A percentile compares a stretch with the other conserved stretches of the same genome.
phyloP scores from a whole-genome alignment of 371 early-diverging fungal genomes.

The Mucor mucedo region DNA sequence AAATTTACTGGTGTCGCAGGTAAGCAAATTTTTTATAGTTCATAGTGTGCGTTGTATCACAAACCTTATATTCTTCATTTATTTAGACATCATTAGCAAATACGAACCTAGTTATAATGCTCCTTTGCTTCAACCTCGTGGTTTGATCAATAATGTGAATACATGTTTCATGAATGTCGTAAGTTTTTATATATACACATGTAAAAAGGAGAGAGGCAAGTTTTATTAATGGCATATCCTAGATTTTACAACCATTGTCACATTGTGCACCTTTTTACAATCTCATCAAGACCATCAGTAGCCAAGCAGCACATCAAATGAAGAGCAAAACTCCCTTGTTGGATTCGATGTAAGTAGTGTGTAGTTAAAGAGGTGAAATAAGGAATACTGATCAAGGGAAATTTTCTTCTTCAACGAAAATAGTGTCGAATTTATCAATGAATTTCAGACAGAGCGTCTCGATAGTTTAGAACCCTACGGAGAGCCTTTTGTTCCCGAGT shows the following conservation, averaged over 20 bases:
- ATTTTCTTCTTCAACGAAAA: too few species aligned
- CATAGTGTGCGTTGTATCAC: neutral
- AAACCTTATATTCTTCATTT: neutral
- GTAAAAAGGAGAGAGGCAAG: neutral
- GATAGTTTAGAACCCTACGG: conserved; percentile 58
- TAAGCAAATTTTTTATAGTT: conserved; percentile 13
- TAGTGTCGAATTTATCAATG: conserved; percentile 79
- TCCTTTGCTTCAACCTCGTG: conserved; percentile 81
- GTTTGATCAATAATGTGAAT: conserved; percentile 94
- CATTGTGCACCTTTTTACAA: conserved; percentile 93
- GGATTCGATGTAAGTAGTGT: conserved; percentile 75
- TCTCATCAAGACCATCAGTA: conserved; percentile 71
- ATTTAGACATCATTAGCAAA: conserved; percentile 56
- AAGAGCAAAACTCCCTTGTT: conserved; percentile 80
- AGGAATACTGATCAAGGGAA: neutral
- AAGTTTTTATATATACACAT: too few species aligned
- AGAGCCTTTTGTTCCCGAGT: conserved; percentile 90
- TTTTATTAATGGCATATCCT: conserved; percentile 1
- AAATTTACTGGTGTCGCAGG: conserved; percentile 61
- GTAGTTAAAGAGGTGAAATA: neutral
- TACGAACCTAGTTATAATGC: conserved; percentile 57
- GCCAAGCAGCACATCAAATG: conserved; percentile 70
- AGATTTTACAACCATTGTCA: conserved; percentile 84
- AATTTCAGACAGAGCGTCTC: conserved; percentile 61
- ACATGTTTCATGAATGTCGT: conserved; percentile 97